Base-by-base conservation (phyloP, 495 filamentous ascomycete species). In the Pyrenula aspistea region DNA sequence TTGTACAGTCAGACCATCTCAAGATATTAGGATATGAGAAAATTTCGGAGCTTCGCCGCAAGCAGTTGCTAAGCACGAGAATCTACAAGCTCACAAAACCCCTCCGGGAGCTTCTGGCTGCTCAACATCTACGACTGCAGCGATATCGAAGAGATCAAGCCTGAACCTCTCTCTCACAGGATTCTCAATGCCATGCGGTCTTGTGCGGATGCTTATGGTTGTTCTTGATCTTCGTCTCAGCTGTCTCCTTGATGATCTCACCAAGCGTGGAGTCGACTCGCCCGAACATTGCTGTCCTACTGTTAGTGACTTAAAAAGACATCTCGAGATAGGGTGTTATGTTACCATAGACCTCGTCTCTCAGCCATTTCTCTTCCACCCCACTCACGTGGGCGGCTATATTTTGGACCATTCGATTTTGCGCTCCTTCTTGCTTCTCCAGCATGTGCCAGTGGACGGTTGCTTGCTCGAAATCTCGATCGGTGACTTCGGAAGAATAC, bases 401-500 rank as follows among this genome's bases (percentile, higher is more conserved):
- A 61, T 87, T 88, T 48, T 71, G 60, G 47, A 88, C 70, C 57
- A 86, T 84, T 62, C 83, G 83, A 15, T 83, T 78, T 71, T 88
- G 84, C 64, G 85, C 82, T 2, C 82, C 83, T 0, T 73, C 70
- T 42, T 73, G 73, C 23, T 73, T 73, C 51, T 83, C 83, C 22
- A 88, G 72, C 19, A 87, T 82, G 53, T 83, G 70, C 84, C 84
- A 87, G 36, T 87, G 71, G 4, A 71, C 77, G 54, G 75, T 77
- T 31, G 84, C 76, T 65, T 87, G 83, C 53, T 83, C 80, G 62
- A 79, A 87, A 62, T 87, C 84, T 48, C 81, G 77, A 8, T 75
- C 70, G 1, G 74, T 76, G 25, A 85, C 72, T 15, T 42, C 31
- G 8, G 31, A 42, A 4, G 31, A 4, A 42, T 8, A 42, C 31